These are phyloP conservation scores for Claviceps cyperi DNA, from an alignment of 2,329 filamentous ascomycete species.

Conservation along the genomic window DNA sequence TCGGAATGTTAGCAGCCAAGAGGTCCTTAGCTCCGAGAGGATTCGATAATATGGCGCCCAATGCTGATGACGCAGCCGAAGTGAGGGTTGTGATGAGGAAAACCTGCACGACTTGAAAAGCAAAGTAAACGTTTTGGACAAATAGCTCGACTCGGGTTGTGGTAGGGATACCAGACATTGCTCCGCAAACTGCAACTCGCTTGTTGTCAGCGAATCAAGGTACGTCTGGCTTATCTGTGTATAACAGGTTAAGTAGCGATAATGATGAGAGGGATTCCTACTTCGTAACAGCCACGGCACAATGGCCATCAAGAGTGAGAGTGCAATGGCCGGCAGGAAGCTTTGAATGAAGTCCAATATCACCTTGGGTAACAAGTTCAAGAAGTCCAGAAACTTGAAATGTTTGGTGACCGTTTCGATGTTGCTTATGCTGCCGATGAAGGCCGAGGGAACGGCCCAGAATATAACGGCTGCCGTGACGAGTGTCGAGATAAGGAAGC, in stretches of 20 bases:
- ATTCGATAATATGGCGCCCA: conserved; percentile 45
- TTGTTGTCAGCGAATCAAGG: conserved; percentile 6
- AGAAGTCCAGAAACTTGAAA: conserved; percentile 57
- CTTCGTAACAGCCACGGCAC: conserved; percentile 67
- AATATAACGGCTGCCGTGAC: conserved; percentile 72
- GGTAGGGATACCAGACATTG: conserved; percentile 65
- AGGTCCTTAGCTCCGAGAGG: conserved; percentile 48
- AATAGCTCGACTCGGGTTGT: conserved; percentile 70
- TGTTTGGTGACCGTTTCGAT: conserved; percentile 53
- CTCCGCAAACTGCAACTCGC: conserved; percentile 48
- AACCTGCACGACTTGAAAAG: conserved; percentile 80
- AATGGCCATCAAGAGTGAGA: conserved; percentile 74
- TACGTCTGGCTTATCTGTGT: not conserved
- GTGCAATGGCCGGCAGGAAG: conserved; percentile 63
- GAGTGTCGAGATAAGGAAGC: conserved; percentile 54
- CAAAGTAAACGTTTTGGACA: conserved; percentile 83
- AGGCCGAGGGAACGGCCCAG: conserved; percentile 62
- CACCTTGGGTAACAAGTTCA: conserved; percentile 52
- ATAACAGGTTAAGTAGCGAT: not conserved
- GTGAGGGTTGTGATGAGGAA: conserved; percentile 78
- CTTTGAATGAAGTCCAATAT: conserved; percentile 75
- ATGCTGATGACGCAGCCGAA: conserved; percentile 62
- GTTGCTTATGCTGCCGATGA: conserved; percentile 79
- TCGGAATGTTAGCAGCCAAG: conserved; percentile 62
- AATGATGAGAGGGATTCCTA: conserved; percentile 8